Conservation (phyloP, 768 basidiomycete species). For the Paxillus involutus region DNA sequence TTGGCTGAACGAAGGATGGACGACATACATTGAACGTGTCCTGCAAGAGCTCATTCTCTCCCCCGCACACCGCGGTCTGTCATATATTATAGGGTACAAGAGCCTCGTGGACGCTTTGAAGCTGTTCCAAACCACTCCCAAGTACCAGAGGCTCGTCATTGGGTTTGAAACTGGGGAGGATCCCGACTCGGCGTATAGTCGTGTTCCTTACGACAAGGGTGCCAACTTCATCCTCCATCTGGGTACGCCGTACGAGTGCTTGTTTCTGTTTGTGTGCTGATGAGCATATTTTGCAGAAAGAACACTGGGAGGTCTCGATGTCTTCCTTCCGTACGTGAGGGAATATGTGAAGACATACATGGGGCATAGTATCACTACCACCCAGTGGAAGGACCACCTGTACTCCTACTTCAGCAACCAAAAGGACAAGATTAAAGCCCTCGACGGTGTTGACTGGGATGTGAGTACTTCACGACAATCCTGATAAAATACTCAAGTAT, state of each 20-base stretch:
- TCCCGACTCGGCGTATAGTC: conserved; percentile 73
- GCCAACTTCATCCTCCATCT: conserved; percentile 84
- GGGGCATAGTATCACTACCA: conserved; percentile 56
- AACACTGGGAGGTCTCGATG: conserved; percentile 54
- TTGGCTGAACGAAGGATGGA: conserved; percentile 95
- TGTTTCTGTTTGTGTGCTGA: background rate
- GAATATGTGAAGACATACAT: conserved; percentile 57
- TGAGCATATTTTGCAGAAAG: conserved; percentile 35
- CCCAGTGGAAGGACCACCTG: conserved; percentile 57
- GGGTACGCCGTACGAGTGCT: conserved; percentile 41
- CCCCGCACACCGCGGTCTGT: conserved; percentile 76
- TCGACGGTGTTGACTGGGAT: conserved; percentile 58
- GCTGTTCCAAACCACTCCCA: conserved; percentile 56
- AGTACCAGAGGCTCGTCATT: conserved; percentile 78
- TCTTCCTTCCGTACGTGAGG: conserved; percentile 55
- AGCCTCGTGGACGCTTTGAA: conserved; percentile 70
- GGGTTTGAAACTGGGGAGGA: conserved; percentile 72
- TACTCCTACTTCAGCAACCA: conserved; percentile 49
- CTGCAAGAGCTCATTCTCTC: conserved; percentile 69
- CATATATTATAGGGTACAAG: conserved; percentile 75
- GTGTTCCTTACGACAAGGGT: conserved; percentile 88
- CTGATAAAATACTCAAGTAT: background rate
- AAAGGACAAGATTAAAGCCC: conserved; percentile 43
- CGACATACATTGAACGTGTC: conserved; percentile 88
- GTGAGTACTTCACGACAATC: conserved; percentile 33